Conservation (phyloP, 345 rosid genomes). For the Draba incana region DNA sequence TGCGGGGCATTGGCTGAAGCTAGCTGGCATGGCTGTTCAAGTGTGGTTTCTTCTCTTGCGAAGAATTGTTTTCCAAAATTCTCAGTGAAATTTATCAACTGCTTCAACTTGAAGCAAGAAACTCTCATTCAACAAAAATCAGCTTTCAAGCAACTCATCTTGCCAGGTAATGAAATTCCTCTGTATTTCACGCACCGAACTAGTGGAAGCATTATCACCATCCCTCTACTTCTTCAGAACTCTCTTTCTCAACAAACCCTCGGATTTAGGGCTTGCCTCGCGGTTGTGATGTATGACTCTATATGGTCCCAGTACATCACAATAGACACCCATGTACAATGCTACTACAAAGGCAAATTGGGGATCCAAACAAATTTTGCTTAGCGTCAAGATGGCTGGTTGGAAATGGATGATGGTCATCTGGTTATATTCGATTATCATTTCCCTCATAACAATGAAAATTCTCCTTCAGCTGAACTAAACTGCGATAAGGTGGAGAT, state of each 20-base stretch:
- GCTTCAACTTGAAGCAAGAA: conserved; percentile 3
- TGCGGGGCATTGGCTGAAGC: neutral
- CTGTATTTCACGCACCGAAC: neutral
- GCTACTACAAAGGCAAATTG: neutral
- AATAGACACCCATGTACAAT: neutral
- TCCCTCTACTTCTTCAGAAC: neutral
- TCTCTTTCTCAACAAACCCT: neutral
- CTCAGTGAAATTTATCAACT: neutral
- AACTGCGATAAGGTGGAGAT: neutral
- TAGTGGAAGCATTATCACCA: neutral
- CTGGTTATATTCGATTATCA: neutral
- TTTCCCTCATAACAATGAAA: neutral
- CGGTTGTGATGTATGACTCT: neutral
- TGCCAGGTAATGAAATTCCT: neutral
- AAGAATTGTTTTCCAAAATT: no score
- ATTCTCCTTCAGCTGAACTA: neutral
- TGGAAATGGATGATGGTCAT: neutral
- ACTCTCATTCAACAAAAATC: neutral
- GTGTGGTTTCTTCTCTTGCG: neutral
- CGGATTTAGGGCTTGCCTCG: neutral
- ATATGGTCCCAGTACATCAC: neutral
- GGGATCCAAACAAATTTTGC: neutral
- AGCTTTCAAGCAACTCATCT: neutral
- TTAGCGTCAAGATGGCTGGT: neutral
- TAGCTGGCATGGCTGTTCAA: neutral